Evolutionary conservation across 1,284 basidiomycete genomes (phyloP).

Genomic region (Rhodofomes roseus): DNA sequence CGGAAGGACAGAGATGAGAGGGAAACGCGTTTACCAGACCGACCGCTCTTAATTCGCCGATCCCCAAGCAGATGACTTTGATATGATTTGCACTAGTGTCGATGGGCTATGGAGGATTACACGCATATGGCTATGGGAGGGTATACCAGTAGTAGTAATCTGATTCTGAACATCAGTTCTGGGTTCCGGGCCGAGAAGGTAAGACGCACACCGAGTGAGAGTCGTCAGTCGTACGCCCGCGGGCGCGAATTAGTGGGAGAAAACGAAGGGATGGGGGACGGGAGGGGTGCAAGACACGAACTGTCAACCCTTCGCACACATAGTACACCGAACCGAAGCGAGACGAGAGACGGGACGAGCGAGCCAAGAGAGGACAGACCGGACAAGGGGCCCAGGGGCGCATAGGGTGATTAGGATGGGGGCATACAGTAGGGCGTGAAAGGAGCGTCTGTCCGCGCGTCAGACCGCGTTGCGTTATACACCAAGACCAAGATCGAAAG

Average conservation of each 20-base stretch:
- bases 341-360: background rate
- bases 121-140: conserved; percentile 1
- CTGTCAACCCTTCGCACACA: background rate
- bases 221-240: background rate
- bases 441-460: background rate
- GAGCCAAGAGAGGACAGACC: background rate
- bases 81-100: too few relatives aligned
- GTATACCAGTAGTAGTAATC: background rate
- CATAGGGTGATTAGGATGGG: background rate
- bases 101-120: background rate
- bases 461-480: background rate
- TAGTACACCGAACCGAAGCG: background rate
- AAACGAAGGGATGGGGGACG: too few relatives aligned
- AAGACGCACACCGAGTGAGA: background rate
- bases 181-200: too few relatives aligned
- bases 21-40: too few relatives aligned
- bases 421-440: background rate
- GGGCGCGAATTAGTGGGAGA: background rate
- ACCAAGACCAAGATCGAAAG: background rate
- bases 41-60: too few relatives aligned
- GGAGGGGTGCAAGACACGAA: background rate
- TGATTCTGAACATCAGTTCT: background rate
- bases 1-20: too few relatives aligned
- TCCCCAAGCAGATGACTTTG: too few relatives aligned
- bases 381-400: conserved; percentile 2